Base-by-base conservation (phyloP, 352 stramenopile genomes). In the Pythium myriotylum region DNA sequence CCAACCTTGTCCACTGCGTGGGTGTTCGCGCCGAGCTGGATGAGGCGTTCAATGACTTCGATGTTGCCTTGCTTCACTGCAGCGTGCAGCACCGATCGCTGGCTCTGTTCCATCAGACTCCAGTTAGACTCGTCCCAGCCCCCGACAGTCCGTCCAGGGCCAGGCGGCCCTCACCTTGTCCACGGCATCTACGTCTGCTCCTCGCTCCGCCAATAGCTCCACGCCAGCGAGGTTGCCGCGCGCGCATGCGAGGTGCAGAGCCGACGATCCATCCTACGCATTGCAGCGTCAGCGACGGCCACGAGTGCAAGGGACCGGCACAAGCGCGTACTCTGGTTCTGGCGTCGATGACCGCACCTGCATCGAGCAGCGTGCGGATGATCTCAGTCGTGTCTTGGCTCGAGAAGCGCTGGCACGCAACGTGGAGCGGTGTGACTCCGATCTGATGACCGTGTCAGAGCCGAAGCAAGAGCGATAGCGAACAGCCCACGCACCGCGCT, bases 1-100 rank as follows among this genome's bases (percentile, higher is more conserved):
- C 49, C 6, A 12, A 59, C 53, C 56, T 63, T 63, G 47, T 63
- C 56, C 12, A 57, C 46, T 4, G 41, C 46, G 46, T 63, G 56
- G 20, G 49, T 33, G 20, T 56, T 48, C 5, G 46, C 56, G 17
- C 56, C 56, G 1, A 50, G 56, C 20, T 49, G 45, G 14, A 63
- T 33, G 32, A 63, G 56, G 5, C 39, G 37, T 24, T 63, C 46
- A 12, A 63, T 57, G 45, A 59, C 27, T 41, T 59, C 53, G 6
- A 59, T 1, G 26, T 43, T 59, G 5, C 53, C 53, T 51, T 59
- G 53, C 26, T 59, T 59, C 17, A 51, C 53, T 13, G 53, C 53
- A n/a, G 53, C 53, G 19, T 59, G 53, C 39, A 59, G 53, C 3
- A 59, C 26, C 16, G 53, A 59, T 5, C 41, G 53, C 4, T 17